Evolutionary conservation across 2,329 filamentous ascomycete species (phyloP), one percentile per base, ranked within the genome.

Genomic region (Ascochyta koolunga): DNA sequence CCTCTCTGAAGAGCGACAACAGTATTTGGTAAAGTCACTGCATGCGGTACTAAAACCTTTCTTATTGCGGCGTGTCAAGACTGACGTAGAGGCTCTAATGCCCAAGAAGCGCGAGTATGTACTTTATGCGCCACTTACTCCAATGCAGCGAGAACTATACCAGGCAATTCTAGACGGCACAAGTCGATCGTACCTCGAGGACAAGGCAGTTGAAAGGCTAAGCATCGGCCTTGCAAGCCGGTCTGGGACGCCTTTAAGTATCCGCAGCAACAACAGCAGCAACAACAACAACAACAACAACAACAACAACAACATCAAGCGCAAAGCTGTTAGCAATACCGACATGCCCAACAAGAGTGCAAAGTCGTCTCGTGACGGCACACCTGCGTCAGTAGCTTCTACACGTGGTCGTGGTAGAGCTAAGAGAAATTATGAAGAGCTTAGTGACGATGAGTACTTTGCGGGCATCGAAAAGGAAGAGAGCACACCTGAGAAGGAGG

Each of bases 51-150:
- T 99, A 0, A 96, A 98, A 65, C 95, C 95, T 0, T 88, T 99
- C 64, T 79, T 99, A 1, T 80, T 99, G 1, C 86, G 95, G 1
- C 84, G 95, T 16, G 84, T 99, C 59, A 99, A 99, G 76, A 89
- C 91, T 0, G 95, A 99, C 67, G 95, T 99, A 0, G 93, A 96
- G 49, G 88, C 88, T 2, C 85, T 91, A 41, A 81, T 99, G n/a
- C 95, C 95, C 0, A 96, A 93, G 76, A 99, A 99, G 79, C 86
- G 95, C 24, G 95, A 99, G 73, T 99, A 99, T 62, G 90, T 99
- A 3, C 79, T 99, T 0, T 98, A 95, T 66, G 95, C 95, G 0
- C 95, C 95, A 0, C 86, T 99, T 76, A 96, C 92, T 0, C 84
- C 87, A 21, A 91, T 95, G 62, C 95, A 99, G 70, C 91, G 92